A percentile compares a stretch with the other conserved stretches of the same genome.
These are phyloP conservation scores for Ascochyta lentis DNA, from an alignment of 2,329 filamentous ascomycete genomes.

Conservation along the genomic window DNA sequence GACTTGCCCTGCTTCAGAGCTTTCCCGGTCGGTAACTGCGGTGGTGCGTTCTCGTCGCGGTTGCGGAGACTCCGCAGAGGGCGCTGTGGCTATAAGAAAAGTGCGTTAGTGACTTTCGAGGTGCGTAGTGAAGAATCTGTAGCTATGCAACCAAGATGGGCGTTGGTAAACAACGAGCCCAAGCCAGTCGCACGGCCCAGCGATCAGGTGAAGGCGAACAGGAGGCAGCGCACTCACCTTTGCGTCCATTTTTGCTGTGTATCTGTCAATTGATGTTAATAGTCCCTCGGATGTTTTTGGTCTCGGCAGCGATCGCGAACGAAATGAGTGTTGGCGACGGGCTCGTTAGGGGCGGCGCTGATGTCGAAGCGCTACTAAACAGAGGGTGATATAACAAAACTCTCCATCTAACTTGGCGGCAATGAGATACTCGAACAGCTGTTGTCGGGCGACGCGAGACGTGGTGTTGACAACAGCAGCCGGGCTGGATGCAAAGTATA, in stretches of 20 bases:
- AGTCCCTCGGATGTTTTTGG: slow-evolving; percentile 6
- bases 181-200: not conserved
- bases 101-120: slow-evolving; percentile 27
- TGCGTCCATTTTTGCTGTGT: slow-evolving; percentile 51
- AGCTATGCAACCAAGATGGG: not conserved
- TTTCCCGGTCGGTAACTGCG: slow-evolving; percentile 51
- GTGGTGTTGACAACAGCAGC: slow-evolving; percentile 36
- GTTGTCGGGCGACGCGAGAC: slow-evolving; percentile 34
- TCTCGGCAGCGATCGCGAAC: slow-evolving; percentile 18
- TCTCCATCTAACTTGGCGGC: slow-evolving; percentile 50
- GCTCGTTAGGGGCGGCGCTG: slow-evolving; percentile 37
- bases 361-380: slow-evolving; percentile 42
- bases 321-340: slow-evolving; percentile 22
- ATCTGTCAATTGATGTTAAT: slow-evolving; percentile 28
- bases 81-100: slow-evolving; percentile 69
- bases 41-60: slow-evolving; percentile 72
- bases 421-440: slow-evolving; percentile 48
- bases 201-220: slow-evolving; percentile 7
- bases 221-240: slow-evolving; percentile 46
- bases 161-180: slow-evolving; percentile 1
- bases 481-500: slow-evolving; percentile 35
- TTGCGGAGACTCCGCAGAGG: slow-evolving; percentile 64
- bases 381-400: slow-evolving; percentile 48
- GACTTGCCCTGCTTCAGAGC: slow-evolving; percentile 83
- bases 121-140: not conserved